Evolutionary conservation across 495 filamentous ascomycete species (phyloP), one percentile per base, ranked within the genome.

Genomic region (Pyrenopolyporus hunteri): DNA sequence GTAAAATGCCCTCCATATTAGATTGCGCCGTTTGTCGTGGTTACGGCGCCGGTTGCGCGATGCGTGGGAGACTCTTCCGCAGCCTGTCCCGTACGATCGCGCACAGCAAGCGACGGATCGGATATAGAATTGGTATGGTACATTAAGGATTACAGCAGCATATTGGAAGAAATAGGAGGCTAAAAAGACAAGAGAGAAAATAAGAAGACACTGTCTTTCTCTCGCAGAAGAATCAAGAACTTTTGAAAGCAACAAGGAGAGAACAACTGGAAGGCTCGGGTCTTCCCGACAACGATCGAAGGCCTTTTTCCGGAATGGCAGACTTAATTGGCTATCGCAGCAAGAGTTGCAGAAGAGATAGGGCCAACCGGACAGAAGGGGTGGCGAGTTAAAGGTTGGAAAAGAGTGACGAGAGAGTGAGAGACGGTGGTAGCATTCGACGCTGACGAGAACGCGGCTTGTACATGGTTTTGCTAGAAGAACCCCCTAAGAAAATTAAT

Each of bases 1-100:
- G 68, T 64, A 85, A 73, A 51, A 72, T 58, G n/a, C 81, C 83
- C 65, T 85, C 83, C 82, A 85, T 84, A 23, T 66, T 64, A 40
- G 62, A 65, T 61, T 63, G 56, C 32, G 44, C 43, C 51, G 33
- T 56, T 65, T 57, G 60, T 53, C 36, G 36, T 67, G 49, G 45
- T 23, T 55, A 51, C 32, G 46, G 48, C 45, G 51, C 32, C 26
- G 23, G 44, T 48, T 63, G 60, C 36, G 65, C 57, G 60, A 57
- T 47, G 23, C 26, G 44, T 60, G 37, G 57, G 31, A n/a, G 39
- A 51, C 16, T 52, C 46, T 60, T 46, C 45, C 46, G 45, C 40
- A 16, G 33, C 46, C 47, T 52, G 40, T 39, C 44, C 25, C 47
- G 56, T 66, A 56, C 44, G 51, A 61, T 53, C 50, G 63, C 63